These are phyloP conservation scores for Metroxylon sagu DNA, from an alignment of 176 grass and related monocot genomes.

Conservation along the genomic window DNA sequence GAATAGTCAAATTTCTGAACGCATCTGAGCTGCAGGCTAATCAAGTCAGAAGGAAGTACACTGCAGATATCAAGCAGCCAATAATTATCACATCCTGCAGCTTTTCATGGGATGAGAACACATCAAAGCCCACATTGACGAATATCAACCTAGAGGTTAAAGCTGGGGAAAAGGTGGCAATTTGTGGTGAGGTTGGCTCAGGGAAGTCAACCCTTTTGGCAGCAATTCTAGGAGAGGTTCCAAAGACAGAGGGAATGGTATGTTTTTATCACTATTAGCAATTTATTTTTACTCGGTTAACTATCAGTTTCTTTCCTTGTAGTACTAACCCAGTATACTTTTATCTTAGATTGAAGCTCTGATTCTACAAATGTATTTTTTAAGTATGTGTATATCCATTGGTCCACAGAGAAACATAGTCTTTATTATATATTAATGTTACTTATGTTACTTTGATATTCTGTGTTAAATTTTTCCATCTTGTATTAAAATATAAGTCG, in stretches of 20 bases:
- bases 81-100: slow-evolving; percentile 43
- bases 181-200: slow-evolving; percentile 92
- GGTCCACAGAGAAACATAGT: no score
- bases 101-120: slow-evolving; percentile 84
- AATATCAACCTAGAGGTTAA: slow-evolving; percentile 59
- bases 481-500: no score
- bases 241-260: slow-evolving; percentile 56
- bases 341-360: no score
- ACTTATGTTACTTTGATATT: no score
- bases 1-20: slow-evolving; percentile 67
- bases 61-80: slow-evolving; percentile 18
- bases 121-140: slow-evolving; percentile 44
- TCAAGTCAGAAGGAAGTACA: slow-evolving; percentile 24
- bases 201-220: slow-evolving; percentile 90
- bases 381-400: no score
- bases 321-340: no score
- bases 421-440: no score
- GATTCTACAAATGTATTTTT: no score
- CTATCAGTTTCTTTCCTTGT: no score
- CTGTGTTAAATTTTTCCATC: no score
- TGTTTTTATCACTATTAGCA: slow-evolving; percentile 6
- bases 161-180: slow-evolving; percentile 67
- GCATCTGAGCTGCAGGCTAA: slow-evolving; percentile 53
- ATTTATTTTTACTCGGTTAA: no score
- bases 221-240: slow-evolving; percentile 74